Evolutionary conservation across 2,329 filamentous ascomycete species (phyloP).

Genomic region (Didymella arachidicola): DNA sequence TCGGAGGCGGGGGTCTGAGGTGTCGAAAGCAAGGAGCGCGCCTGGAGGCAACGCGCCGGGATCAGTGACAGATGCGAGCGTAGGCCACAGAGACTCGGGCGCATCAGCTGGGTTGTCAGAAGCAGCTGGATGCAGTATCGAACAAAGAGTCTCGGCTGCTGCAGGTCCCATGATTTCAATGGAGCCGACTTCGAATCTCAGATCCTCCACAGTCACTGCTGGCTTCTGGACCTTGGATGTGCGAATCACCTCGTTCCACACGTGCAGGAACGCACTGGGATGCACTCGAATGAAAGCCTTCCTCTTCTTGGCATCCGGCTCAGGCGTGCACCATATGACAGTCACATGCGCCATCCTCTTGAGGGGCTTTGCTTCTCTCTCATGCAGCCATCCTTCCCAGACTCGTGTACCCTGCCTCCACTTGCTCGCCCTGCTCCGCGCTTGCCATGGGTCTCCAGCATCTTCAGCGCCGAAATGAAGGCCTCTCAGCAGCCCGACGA

Average conservation of each 20-base stretch:
- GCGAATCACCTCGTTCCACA: conserved; percentile 69
- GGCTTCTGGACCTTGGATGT: conserved; percentile 68
- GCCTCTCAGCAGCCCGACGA: conserved; percentile 71
- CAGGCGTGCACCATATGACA: conserved; percentile 72
- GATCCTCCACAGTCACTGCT: conserved; percentile 69
- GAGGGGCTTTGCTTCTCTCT: conserved; percentile 61
- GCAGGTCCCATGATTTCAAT: conserved; percentile 76
- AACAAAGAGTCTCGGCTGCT: conserved; percentile 78
- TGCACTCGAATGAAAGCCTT: conserved; percentile 78
- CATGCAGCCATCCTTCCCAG: conserved; percentile 66
- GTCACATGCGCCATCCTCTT: conserved; percentile 73
- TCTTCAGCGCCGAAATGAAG: conserved; percentile 64
- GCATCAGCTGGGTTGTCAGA: conserved; percentile 35
- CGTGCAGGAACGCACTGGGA: conserved; percentile 77
- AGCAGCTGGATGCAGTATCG: conserved; percentile 65
- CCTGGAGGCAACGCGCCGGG: conserved; percentile 73
- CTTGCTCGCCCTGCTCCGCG: conserved; percentile 64
- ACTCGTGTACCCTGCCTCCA: conserved; percentile 72
- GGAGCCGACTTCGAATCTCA: conserved; percentile 76
- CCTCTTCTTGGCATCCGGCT: conserved; percentile 49
- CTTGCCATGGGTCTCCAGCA: conserved; percentile 64
- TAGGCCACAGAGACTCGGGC: conserved; percentile 46
- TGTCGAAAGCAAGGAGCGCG: conserved; percentile 74
- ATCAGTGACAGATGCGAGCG: conserved; percentile 41
- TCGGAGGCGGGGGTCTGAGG: conserved; percentile 80